Base-by-base conservation (phyloP, 495 filamentous ascomycete genomes). In the Emericellopsis terricola region DNA sequence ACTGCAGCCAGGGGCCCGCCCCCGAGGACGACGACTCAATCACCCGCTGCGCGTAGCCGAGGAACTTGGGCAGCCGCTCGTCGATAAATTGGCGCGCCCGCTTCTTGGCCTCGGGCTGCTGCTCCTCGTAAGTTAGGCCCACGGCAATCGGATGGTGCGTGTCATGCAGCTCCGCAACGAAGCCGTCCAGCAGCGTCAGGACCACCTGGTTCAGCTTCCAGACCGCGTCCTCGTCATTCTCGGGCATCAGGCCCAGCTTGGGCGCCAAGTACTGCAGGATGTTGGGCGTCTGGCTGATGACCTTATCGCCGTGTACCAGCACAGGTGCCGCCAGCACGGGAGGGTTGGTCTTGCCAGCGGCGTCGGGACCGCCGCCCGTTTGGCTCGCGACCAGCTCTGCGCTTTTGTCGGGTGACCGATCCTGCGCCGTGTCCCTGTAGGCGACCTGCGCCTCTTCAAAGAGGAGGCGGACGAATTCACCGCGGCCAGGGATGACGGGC, bases 151-250 rank as follows among this genome's bases (percentile, higher is more conserved):
- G 76, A 40, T 81, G 76, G 39, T 81, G 76, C 28, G 59, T 62
- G 39, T 80, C 71, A 41, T 81, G 76, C 11, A 61, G 57, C 46
- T 81, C 76, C 38, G 78, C 70, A 39, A 59, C 60, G 37, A 78
- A 38, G 0, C 64, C 59, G 39, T 81, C 76, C 38, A 79, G 48
- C n/a, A 73, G 72, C 30, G 76, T 80, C 15, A 78, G 46, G n/a
- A 59, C 60, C 5, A 78, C 52, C 33, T 50, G 52, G 29, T 73
- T 64, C 24, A 79, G 51, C 20, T 56, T 57, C 28, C 69, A 71
- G 23, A 58, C 21, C 2, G 45, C 64, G 29, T 54, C 44, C 15
- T 69, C 64, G 24, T 56, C 57, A 10, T 55, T 55, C 0, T 52
- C 54, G 8, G 39, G 35, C 11, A 19, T 23, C 3, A 16, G n/a